A percentile compares a stretch with the other conserved stretches of the same genome.
Evolutionary conservation across 345 rosid species (phyloP).

Genomic region (Melaleuca alternifolia): DNA sequence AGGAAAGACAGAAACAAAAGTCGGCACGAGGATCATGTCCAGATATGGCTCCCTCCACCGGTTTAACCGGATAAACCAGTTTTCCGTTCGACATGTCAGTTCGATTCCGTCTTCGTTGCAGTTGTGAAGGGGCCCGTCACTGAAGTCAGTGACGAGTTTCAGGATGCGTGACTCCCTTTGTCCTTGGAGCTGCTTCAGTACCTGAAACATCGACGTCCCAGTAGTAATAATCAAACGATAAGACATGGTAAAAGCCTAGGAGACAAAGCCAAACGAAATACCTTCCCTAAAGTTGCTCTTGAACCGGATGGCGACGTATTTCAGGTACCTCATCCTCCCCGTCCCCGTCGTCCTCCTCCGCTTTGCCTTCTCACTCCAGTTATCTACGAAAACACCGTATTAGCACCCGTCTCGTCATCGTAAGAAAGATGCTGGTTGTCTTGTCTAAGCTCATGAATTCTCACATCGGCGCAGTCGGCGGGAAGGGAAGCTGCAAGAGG

Average conservation of each 20-base stretch:
- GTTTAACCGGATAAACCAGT: not conserved
- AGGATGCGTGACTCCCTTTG: not conserved
- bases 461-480: not conserved
- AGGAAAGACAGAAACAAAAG: not conserved
- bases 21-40: not conserved
- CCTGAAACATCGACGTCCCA: not conserved
- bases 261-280: not conserved
- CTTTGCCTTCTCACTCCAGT: constrained; percentile 94
- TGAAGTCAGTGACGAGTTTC: not conserved
- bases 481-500: not conserved
- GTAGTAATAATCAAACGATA: not conserved
- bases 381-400: constrained; percentile 22
- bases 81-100: not conserved
- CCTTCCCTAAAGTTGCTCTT: constrained; percentile 83
- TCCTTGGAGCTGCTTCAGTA: not conserved
- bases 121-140: rapidly evolving
- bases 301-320: constrained; percentile 65
- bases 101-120: not conserved
- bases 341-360: constrained; percentile 88
- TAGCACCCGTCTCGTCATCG: rapidly evolving
- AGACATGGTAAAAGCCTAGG: not conserved
- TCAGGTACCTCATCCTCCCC: constrained; percentile 75
- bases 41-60: not conserved
- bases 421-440: not conserved
- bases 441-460: not conserved